Percentiles rank a stretch among this genome's conserved stretches.
Conservation (phyloP, 208 protist species). For the Acanthamoeba triangularis region DNA sequence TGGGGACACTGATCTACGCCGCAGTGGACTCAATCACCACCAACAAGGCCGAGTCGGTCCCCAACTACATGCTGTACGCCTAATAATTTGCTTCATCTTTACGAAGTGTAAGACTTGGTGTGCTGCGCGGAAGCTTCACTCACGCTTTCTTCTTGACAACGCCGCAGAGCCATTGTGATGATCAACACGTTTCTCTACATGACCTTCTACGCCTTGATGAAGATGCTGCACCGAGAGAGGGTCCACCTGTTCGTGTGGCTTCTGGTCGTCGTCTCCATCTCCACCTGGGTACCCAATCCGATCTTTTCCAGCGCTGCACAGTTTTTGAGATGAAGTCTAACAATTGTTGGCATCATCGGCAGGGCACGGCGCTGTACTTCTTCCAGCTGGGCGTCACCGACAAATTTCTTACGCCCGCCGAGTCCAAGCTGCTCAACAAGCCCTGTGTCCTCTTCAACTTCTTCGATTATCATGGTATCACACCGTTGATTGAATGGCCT, state of each 20-base stretch:
- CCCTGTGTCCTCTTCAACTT: conserved; percentile 43
- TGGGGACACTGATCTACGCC: conserved; percentile 19
- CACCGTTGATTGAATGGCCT: no score
- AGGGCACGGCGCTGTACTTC: conserved; percentile 38
- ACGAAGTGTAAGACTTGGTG: background rate
- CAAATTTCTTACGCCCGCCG: conserved; percentile 45
- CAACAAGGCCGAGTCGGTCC: conserved; percentile 17
- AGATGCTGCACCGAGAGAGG: conserved; percentile 19
- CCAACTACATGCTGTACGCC: conserved; percentile 41
- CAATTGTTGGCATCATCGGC: background rate
- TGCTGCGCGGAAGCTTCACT: background rate
- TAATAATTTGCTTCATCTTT: background rate
- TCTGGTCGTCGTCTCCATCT: background rate
- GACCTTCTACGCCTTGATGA: conserved; percentile 45
- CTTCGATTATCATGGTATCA: conserved; percentile 21
- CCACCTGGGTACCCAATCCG: background rate
- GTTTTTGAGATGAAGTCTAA: no score
- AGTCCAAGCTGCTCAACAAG: conserved; percentile 17
- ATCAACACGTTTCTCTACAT: conserved; percentile 63
- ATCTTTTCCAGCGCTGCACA: no score
- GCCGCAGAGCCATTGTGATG: conserved; percentile 22
- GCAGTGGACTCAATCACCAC: conserved; percentile 31
- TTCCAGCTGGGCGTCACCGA: conserved; percentile 1
- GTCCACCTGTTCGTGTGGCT: conserved; percentile 21
- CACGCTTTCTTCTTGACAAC: background rate